Base-by-base conservation (phyloP, 345 rosid species). In the Citrus medica region DNA sequence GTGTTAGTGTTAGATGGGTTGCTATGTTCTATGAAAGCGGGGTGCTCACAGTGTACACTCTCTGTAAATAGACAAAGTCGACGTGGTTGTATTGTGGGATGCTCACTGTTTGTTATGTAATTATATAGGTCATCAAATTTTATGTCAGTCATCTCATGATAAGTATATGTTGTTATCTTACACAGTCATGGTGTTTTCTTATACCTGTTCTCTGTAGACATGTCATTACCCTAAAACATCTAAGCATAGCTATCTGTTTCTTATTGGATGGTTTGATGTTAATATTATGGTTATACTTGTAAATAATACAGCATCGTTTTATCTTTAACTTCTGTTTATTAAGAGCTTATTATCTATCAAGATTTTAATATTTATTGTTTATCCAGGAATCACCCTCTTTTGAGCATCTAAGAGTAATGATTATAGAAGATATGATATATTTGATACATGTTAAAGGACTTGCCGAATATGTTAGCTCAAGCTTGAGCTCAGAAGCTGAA, bases 401-500 rank as follows among this genome's bases (percentile, higher is more conserved):
- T 58, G 88, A 92, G 80, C 82, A 85, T 74, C 82, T 95, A 61
- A 95, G 80, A 78, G 89, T 93, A 59, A 91, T 93, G 96, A 81
- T 91, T 51, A 85, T 95, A 56, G 98, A 93, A 33, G 99, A 93
- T 69, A 95, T 95, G 97, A 91, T 95, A 80, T 95, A 91, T 83
- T 79, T 95, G 87, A 80, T 90, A 58, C 94, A 93, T 72, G 79
- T 78, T 24, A 87, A 79, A 84, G 92, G 78, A 69, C 82, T 93
- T 14, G 88, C 92, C 1, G 82, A 91, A 83, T 84, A 85, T 81
- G 93, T 85, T 19, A 82, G 69, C 9, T 84, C 87, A 60, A 91
- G 94, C 87, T 84, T 95, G 86, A 85, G 71, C 77, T 83, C 83
- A 58, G 88, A 91, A 75, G 83, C 83, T 4, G 87, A 80, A 62